Evolutionary conservation across 2,329 filamentous ascomycete species (phyloP).

Genomic region (Ceratocystis cubensis): DNA sequence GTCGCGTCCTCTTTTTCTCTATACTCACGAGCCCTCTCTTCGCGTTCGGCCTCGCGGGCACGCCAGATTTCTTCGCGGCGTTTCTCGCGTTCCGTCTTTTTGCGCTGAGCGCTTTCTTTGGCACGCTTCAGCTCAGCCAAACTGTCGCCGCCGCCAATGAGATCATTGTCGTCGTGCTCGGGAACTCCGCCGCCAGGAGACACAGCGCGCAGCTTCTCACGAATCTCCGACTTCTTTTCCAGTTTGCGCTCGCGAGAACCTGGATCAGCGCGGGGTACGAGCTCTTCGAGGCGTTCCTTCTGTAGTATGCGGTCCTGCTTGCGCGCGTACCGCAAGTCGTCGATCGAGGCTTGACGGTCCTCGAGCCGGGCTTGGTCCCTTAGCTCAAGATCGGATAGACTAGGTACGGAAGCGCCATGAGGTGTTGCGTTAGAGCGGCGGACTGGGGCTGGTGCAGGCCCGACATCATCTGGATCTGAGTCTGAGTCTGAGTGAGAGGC

Average conservation of each 20-base stretch:
- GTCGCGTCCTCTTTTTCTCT: slow-evolving; percentile 70
- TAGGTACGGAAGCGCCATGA: slow-evolving; percentile 53
- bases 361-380: slow-evolving; percentile 39
- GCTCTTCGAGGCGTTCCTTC: slow-evolving; percentile 63
- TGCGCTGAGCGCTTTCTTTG: slow-evolving; percentile 52
- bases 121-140: slow-evolving; percentile 56
- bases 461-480: slow-evolving; percentile 17
- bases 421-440: slow-evolving; percentile 29
- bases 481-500: slow-evolving; percentile 21
- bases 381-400: slow-evolving; percentile 58
- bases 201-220: slow-evolving; percentile 59
- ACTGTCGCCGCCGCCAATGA: slow-evolving; percentile 61
- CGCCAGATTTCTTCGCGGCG: slow-evolving; percentile 67
- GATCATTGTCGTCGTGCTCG: slow-evolving; percentile 57
- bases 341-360: slow-evolving; percentile 34
- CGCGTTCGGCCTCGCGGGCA: slow-evolving; percentile 64
- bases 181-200: slow-evolving; percentile 43
- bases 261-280: slow-evolving; percentile 69
- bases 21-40: slow-evolving; percentile 59
- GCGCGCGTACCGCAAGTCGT: slow-evolving; percentile 48
- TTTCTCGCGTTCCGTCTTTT: slow-evolving; percentile 75
- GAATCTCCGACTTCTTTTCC: slow-evolving; percentile 68
- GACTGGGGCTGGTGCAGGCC: slow-evolving; percentile 16
- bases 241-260: slow-evolving; percentile 72
- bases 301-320: slow-evolving; percentile 52